Evolutionary conservation across 352 stramenopile genomes (phyloP).

Genomic region (Phytophthora tubulina): DNA sequence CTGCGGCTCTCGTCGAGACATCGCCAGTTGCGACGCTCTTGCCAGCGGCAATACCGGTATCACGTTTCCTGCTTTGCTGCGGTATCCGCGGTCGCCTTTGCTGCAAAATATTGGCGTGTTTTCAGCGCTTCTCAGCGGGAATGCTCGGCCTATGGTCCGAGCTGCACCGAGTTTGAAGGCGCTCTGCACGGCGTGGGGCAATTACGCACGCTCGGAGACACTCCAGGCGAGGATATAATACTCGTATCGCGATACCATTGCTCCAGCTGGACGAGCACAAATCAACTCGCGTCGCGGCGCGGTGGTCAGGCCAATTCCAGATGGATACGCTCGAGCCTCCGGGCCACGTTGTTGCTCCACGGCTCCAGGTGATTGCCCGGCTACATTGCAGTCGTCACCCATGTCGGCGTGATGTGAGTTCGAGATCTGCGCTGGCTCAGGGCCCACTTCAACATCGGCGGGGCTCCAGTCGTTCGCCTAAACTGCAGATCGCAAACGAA

Average conservation of each 20-base stretch:
- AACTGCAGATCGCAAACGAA: slow-evolving; percentile 18
- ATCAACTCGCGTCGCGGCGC: slow-evolving; percentile 24
- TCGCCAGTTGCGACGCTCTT: slow-evolving; percentile 21
- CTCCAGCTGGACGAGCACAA: slow-evolving; percentile 34
- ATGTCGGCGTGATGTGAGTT: background rate
- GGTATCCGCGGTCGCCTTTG: slow-evolving; percentile 16
- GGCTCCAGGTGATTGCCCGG: slow-evolving; percentile 16
- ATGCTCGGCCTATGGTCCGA: slow-evolving; percentile 8
- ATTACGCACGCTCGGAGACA: slow-evolving; percentile 35
- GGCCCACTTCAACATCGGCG: slow-evolving; percentile 19
- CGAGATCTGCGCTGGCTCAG: slow-evolving; percentile 28
- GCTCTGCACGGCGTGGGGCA: slow-evolving; percentile 12
- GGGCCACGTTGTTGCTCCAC: slow-evolving; percentile 28
- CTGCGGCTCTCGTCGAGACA: slow-evolving; percentile 11
- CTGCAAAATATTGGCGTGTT: slow-evolving; percentile 26
- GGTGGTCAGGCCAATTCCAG: slow-evolving; percentile 32
- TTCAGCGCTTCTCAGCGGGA: slow-evolving; percentile 9
- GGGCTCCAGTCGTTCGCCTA: slow-evolving; percentile 9
- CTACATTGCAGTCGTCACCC: slow-evolving; percentile 16
- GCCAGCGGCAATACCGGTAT: slow-evolving; percentile 8
- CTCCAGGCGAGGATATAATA: background rate
- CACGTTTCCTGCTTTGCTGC: slow-evolving; percentile 25
- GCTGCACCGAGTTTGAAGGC: slow-evolving; percentile 12
- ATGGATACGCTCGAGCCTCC: slow-evolving; percentile 17
- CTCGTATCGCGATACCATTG: slow-evolving; percentile 21